Conservation (phyloP, 1,139 yeast species). For the Yamadazyma kanchanaburiensis region DNA sequence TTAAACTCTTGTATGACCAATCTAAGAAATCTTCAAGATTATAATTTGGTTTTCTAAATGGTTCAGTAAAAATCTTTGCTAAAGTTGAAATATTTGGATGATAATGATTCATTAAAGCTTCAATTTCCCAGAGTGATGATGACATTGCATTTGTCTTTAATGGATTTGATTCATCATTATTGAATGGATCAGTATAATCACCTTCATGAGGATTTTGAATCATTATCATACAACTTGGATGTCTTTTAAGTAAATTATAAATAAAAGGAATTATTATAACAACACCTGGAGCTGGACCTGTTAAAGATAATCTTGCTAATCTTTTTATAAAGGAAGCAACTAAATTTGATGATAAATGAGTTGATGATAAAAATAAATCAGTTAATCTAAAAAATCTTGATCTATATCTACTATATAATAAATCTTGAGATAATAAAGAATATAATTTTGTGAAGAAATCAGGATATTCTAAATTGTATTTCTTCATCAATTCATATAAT, state of each 20-base stretch:
- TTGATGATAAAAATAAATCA: constrained; percentile 80
- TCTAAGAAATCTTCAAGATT: constrained; percentile 92
- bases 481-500: constrained; percentile 78
- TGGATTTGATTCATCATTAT: constrained; percentile 66
- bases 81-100: constrained; percentile 94
- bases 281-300: constrained; percentile 88
- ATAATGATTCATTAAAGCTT: constrained; percentile 78
- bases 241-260: constrained; percentile 83
- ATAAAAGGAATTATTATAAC: constrained; percentile 88
- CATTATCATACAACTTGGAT: constrained; percentile 91
- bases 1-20: constrained; percentile 75
- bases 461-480: constrained; percentile 86
- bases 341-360: constrained; percentile 79
- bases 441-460: constrained; percentile 83
- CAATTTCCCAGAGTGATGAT: constrained; percentile 91
- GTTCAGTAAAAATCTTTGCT: constrained; percentile 85
- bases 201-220: constrained; percentile 51
- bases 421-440: constrained; percentile 68
- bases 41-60: constrained; percentile 82
- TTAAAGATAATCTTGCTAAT: constrained; percentile 68
- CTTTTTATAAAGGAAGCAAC: constrained; percentile 89
- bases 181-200: constrained; percentile 63
- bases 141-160: constrained; percentile 73
- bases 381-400: constrained; percentile 85
- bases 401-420: constrained; percentile 75